Conservation (phyloP, 306 rosid genomes). For the Arachis stenosperma region DNA sequence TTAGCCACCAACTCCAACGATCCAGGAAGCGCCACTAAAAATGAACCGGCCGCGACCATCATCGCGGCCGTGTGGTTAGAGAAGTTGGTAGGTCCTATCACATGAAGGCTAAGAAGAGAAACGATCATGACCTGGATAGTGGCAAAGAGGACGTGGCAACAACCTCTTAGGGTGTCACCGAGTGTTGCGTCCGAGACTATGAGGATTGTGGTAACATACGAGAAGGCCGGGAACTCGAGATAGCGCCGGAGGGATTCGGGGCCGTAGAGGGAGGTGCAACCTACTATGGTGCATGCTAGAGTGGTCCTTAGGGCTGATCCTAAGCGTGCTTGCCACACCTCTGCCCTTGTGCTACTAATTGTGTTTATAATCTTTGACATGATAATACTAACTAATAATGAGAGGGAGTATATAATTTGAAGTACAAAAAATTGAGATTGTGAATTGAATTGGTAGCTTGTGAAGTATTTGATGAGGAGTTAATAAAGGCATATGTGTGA, state of each 20-base stretch:
- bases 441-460: not conserved
- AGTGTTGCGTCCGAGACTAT: conserved; percentile 65
- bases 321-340: conserved; percentile 50
- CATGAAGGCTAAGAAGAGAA: conserved; percentile 48
- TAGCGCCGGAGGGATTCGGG: conserved; percentile 48
- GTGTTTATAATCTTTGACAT: conserved; percentile 43
- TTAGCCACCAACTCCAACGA: conserved; percentile 62
- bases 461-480: not conserved
- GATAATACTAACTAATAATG: not conserved
- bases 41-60: conserved; percentile 47
- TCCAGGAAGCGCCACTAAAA: conserved; percentile 66
- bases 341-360: conserved; percentile 22
- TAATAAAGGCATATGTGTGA: not conserved
- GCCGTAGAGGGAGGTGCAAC: conserved; percentile 54
- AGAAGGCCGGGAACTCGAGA: conserved; percentile 60
- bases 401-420: not conserved
- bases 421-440: not conserved
- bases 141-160: conserved; percentile 59
- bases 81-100: conserved; percentile 57
- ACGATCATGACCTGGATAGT: conserved; percentile 46
- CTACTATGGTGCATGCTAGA: conserved; percentile 70
- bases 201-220: conserved; percentile 64
- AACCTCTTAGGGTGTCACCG: conserved; percentile 68
- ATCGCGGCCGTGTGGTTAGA: conserved; percentile 30
- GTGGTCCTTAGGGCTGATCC: conserved; percentile 62